phyloP scores from a whole-genome alignment of 2,329 filamentous ascomycete species.

The Stenocarpella maydis region DNA sequence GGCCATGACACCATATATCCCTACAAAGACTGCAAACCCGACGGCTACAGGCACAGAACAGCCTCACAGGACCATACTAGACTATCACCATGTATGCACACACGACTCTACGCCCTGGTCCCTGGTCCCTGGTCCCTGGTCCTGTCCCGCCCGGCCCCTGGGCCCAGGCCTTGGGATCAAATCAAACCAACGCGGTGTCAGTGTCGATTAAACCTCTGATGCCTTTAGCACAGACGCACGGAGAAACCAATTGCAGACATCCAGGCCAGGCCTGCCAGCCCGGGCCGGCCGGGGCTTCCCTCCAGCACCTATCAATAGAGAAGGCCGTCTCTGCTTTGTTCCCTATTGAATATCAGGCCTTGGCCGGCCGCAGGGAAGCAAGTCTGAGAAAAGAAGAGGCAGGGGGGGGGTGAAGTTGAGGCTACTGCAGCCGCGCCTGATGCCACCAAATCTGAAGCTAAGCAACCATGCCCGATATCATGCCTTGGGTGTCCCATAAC shows the following conservation, averaged over 20 bases:
- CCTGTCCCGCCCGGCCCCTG: neutral
- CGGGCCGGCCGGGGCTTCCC: neutral
- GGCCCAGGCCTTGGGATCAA: neutral
- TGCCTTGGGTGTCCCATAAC: constrained; percentile 26
- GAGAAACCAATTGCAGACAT: neutral
- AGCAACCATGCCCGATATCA: constrained; percentile 24
- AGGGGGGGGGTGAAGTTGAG: constrained; percentile 17
- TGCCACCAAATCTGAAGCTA: constrained; percentile 25
- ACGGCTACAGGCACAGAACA: neutral
- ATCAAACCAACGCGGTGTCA: constrained; percentile 23
- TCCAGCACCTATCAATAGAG: neutral
- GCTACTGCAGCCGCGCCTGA: constrained; percentile 25
- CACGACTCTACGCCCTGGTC: neutral
- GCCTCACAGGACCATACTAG: neutral
- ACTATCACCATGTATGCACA: too few relatives aligned
- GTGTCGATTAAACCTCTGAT: constrained; percentile 22
- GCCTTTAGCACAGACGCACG: constrained; percentile 16
- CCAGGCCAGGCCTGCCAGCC: neutral
- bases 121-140: neutral
- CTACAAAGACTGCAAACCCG: neutral
- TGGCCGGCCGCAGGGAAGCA: neutral
- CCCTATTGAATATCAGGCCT: neutral
- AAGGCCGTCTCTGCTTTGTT: neutral
- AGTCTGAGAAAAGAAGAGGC: neutral
- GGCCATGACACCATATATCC: too few relatives aligned